Evolutionary conservation across 2,329 filamentous ascomycete species (phyloP), one percentile per base, ranked within the genome.

Genomic region (Hypoxylon sp.): DNA sequence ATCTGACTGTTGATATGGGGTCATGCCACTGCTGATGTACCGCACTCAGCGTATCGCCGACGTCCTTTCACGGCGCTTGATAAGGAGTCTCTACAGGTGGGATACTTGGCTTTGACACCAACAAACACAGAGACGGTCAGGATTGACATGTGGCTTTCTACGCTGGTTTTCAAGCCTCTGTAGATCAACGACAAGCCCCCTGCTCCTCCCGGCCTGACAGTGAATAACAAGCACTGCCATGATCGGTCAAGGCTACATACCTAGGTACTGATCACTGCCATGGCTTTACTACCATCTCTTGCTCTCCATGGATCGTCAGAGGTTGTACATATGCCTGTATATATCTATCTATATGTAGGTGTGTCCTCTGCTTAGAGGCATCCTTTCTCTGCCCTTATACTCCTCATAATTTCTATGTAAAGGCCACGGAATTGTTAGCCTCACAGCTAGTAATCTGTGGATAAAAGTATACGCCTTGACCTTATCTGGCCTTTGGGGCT

Each of bases 31-130:
- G 26, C 26, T 15, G 38, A 42, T n/a, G 38, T 42, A 42, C 20
- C 15, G 21, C 13, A 15, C 9, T 42, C 9, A 3, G 26, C 26
- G 38, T 42, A 24, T 23, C 21, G 38, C 24, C 20, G 20, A 10
- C 20, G 38, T 46, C 31, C 23, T 52, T 53, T 47, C 23, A 21
- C n/a, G 20, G 48, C n/a, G 37, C 27, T 41, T 49, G 53, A 57
- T 57, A 57, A 57, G 58, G 37, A 43, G 24, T 24, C n/a, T 38
- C 43, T 56, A 53, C 42, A 38, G 18, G n/a, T 17, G 18, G 26
- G 20, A 26, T 45, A 45, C 24, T 17, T 45, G 4, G 15, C 29
- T 29, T 29, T 29, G 21, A 42, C 3, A 41, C 20, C 20, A 15
- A 24, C 38, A 26, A 26, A 11, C 24, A 38, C 35, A 18, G 15